Percentiles rank a stretch among this genome's conserved stretches.
phyloP scores from a whole-genome alignment of 306 rosid species.

The Trichosanthes cucumerina region DNA sequence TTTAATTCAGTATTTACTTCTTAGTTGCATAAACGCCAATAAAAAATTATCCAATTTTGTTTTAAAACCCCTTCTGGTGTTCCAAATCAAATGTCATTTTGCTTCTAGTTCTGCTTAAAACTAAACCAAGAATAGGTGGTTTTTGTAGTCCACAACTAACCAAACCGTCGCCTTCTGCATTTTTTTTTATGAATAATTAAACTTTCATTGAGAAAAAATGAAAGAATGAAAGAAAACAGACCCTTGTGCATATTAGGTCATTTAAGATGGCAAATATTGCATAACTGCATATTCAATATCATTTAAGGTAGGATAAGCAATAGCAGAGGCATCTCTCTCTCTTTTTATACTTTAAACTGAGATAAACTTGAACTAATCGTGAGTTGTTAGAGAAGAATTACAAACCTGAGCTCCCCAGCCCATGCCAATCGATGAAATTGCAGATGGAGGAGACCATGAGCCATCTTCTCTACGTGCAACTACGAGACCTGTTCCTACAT shows the following conservation, averaged over 20 bases:
- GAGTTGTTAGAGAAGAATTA: background rate
- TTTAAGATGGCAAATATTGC: background rate
- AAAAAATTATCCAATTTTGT: background rate
- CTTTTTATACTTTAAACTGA: background rate
- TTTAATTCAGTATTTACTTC: background rate
- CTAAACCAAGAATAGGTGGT: background rate
- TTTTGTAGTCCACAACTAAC: background rate
- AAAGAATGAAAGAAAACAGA: too few species aligned
- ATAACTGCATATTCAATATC: background rate
- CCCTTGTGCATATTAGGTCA: background rate
- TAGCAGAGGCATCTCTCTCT: background rate
- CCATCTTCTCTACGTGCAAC: conserved; percentile 91
- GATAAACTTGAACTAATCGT: background rate
- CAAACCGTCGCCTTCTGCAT: background rate
- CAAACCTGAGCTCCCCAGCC: conserved; percentile 99
- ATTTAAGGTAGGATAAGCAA: background rate
- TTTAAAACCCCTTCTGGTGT: background rate
- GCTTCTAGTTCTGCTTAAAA: background rate
- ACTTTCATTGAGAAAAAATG: too few species aligned
- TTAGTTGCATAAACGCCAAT: background rate
- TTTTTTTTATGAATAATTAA: too few species aligned
- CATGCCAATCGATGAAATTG: conserved; percentile 70
- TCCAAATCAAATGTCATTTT: background rate
- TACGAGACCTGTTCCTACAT: conserved; percentile 89
- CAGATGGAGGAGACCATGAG: conserved; percentile 98